A percentile compares a stretch with the other conserved stretches of the same genome.
Conservation (phyloP, 257 asterid species). For the Solanum arcanum region DNA sequence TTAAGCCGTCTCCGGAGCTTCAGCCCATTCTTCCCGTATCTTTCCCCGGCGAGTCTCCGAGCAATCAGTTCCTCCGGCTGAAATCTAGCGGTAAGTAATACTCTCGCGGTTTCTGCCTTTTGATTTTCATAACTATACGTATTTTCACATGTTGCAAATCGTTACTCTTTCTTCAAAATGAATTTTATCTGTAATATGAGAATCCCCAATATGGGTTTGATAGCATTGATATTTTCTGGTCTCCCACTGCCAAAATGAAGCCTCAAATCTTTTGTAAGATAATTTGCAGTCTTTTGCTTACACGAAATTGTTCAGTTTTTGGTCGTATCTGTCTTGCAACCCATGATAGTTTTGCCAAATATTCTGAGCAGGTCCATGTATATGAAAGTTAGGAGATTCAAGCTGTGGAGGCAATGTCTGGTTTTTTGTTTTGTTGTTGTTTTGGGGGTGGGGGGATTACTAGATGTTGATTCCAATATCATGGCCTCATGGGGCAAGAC, state of each 20-base stretch:
- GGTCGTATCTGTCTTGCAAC: not conserved
- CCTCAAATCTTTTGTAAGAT: not conserved
- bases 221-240: not conserved
- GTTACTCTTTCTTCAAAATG: not conserved
- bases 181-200: not conserved
- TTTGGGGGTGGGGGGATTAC: not conserved
- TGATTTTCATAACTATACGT: not conserved
- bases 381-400: not conserved
- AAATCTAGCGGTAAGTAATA: not conserved
- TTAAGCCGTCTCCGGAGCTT: not conserved
- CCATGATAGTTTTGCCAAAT: not conserved
- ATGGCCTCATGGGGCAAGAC: not conserved
- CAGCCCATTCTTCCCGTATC: not conserved
- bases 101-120: not conserved
- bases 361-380: not conserved
- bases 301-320: not conserved
- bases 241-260: not conserved
- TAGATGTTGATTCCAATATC: not conserved
- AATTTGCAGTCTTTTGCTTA: not conserved
- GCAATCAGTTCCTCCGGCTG: not conserved
- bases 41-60: not conserved
- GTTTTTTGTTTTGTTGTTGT: not conserved
- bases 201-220: not conserved
- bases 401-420: not conserved
- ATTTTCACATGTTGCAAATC: not conserved